Evolutionary conservation across 257 asterid genomes (phyloP).

Genomic region (Scutellaria barbata): DNA sequence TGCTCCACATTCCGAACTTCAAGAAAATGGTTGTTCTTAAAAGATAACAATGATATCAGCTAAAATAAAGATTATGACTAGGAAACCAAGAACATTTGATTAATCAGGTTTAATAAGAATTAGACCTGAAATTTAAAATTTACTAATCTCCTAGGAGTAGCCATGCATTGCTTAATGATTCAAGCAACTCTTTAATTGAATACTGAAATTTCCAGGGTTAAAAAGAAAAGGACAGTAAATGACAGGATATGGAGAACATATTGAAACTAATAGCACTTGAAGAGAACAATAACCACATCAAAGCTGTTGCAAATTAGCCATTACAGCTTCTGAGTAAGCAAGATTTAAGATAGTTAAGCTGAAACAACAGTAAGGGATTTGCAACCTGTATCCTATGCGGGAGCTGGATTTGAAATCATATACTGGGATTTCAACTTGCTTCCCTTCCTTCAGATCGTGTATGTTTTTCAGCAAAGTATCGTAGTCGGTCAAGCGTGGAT

Average conservation of each 20-base stretch:
- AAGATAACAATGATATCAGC: constrained; percentile 9
- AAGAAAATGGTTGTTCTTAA: neutral
- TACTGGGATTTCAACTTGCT: constrained; percentile 78
- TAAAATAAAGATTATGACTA: neutral
- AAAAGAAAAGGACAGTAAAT: neutral
- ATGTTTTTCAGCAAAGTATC: constrained; percentile 85
- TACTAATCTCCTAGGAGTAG: constrained; percentile 20
- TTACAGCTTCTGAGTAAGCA: constrained; percentile 12
- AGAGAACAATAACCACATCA: constrained; percentile 2
- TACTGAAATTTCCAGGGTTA: neutral
- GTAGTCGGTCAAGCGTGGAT: constrained; percentile 98
- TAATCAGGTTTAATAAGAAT: constrained; percentile 14
- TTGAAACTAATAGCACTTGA: constrained; percentile 1
- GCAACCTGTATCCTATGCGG: constrained; percentile 90
- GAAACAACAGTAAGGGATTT: constrained; percentile 31
- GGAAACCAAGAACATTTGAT: constrained; percentile 14
- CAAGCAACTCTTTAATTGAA: constrained; percentile 25
- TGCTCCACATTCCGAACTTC: constrained; percentile 14
- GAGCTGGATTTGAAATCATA: constrained; percentile 98
- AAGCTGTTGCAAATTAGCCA: constrained; percentile 3
- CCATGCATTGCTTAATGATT: constrained; percentile 1
- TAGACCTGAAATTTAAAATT: constrained; percentile 23
- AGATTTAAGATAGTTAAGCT: constrained; percentile 22
- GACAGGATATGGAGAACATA: neutral
- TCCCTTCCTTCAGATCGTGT: constrained; percentile 83